Conservation (phyloP, 2,329 filamentous ascomycete species). For the Colletotrichum sansevieriae region DNA sequence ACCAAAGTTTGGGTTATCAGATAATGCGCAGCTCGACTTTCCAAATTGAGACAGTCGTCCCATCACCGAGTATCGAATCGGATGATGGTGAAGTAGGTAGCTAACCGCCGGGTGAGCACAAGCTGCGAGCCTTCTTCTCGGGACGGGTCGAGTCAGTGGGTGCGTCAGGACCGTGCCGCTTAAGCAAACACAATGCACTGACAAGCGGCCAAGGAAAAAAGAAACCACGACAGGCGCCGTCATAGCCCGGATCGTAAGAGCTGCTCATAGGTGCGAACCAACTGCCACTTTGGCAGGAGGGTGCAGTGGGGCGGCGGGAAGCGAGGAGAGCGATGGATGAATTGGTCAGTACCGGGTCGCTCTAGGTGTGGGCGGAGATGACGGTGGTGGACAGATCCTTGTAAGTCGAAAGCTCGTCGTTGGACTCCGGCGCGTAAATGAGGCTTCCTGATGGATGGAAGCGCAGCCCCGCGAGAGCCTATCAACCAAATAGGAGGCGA, state of each 20-base stretch:
- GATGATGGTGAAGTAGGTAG: conserved; percentile 6
- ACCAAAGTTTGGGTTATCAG: not conserved
- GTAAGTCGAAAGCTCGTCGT: conserved; percentile 47
- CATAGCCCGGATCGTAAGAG: not conserved
- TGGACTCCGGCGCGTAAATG: conserved; percentile 64
- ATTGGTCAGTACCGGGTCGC: conserved; percentile 3
- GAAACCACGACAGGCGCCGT: conserved; percentile 10
- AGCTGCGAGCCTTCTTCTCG: conserved; percentile 24
- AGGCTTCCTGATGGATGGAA: conserved; percentile 61
- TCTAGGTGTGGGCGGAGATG: conserved; percentile 39
- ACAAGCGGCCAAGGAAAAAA: conserved; percentile 21
- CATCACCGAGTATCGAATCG: conserved; percentile 26
- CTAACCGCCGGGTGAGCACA: conserved; percentile 23
- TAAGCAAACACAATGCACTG: conserved; percentile 5
- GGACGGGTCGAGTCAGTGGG: conserved; percentile 31
- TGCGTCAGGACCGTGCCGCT: conserved; percentile 27
- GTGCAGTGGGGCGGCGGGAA: conserved; percentile 53
- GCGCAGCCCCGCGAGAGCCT: conserved; percentile 54
- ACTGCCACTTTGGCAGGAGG: conserved; percentile 16
- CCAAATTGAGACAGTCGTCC: conserved; percentile 6
- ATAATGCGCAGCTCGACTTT: conserved; percentile 3
- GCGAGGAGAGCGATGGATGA: conserved; percentile 43
- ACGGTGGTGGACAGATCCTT: conserved; percentile 52
- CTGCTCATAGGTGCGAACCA: conserved; percentile 27
- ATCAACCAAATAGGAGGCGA: conserved; percentile 63